Evolutionary conservation across 331 rosid species (phyloP).

Genomic region (Telfairia occidentalis): DNA sequence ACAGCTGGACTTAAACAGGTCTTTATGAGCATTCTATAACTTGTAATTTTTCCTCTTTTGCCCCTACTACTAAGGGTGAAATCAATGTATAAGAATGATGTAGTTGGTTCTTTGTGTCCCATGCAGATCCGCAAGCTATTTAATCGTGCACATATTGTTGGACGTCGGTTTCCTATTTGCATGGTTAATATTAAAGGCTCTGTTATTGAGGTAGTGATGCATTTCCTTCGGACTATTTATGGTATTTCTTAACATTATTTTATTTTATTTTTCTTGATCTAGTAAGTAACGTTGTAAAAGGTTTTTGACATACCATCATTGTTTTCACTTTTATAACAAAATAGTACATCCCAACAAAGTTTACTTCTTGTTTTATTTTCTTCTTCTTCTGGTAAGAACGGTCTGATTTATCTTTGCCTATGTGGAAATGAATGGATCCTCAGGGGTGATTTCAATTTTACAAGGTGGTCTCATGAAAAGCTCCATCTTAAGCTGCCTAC

Average conservation of each 20-base stretch:
- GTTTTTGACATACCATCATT: not conserved
- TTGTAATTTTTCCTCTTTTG: not conserved
- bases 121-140: slow-evolving; percentile 46
- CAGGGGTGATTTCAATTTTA: too few relatives aligned
- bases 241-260: not conserved
- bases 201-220: slow-evolving; percentile 41
- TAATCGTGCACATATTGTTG: slow-evolving; percentile 36
- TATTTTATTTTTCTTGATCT: not conserved
- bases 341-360: too few relatives aligned
- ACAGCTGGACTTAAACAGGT: slow-evolving; percentile 76
- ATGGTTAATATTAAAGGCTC: slow-evolving; percentile 30
- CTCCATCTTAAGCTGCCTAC: too few relatives aligned
- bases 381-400: too few relatives aligned
- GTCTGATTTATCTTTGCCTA: too few relatives aligned
- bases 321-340: not conserved
- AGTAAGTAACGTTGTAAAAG: not conserved
- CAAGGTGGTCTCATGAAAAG: too few relatives aligned
- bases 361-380: too few relatives aligned
- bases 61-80: not conserved
- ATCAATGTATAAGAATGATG: not conserved
- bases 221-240: not conserved
- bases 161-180: slow-evolving; percentile 55
- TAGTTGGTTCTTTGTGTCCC: slow-evolving; percentile 7
- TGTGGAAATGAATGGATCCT: too few relatives aligned
- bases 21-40: not conserved